Conservation (phyloP, 148 eudicot species). For the Silene uniflora region DNA sequence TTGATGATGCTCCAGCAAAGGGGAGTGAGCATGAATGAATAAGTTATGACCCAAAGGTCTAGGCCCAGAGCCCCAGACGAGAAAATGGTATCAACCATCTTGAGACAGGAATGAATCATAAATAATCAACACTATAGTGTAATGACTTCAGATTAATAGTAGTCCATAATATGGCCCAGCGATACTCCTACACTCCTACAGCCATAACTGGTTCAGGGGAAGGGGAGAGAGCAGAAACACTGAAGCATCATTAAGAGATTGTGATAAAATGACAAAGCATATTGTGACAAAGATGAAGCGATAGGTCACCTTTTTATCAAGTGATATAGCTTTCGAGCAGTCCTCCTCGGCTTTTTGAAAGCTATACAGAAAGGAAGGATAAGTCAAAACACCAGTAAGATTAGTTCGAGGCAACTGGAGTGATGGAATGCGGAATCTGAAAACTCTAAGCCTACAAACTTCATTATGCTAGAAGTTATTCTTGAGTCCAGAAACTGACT, state of each 20-base stretch:
- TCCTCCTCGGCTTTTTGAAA: slow-evolving; percentile 77
- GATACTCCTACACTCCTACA: not conserved
- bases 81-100: too few relatives aligned
- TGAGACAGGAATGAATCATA: too few relatives aligned
- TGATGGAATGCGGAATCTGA: not conserved
- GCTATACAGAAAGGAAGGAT: slow-evolving; percentile 37
- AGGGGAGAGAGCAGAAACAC: not conserved
- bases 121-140: too few relatives aligned
- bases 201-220: not conserved
- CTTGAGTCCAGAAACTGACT: too few relatives aligned
- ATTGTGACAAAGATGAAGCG: not conserved
- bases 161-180: too few relatives aligned
- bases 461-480: not conserved
- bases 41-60: too few relatives aligned
- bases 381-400: slow-evolving; percentile 1
- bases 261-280: not conserved
- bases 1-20: too few relatives aligned
- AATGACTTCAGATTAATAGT: too few relatives aligned
- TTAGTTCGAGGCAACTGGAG: not conserved
- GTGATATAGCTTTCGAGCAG: slow-evolving; percentile 67
- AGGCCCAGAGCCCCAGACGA: too few relatives aligned
- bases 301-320: slow-evolving; percentile 69
- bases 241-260: not conserved
- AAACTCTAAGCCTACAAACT: not conserved
- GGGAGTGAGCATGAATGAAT: too few relatives aligned